Conservation (phyloP, 2,329 filamentous ascomycete genomes). For the Microdochium paspali region DNA sequence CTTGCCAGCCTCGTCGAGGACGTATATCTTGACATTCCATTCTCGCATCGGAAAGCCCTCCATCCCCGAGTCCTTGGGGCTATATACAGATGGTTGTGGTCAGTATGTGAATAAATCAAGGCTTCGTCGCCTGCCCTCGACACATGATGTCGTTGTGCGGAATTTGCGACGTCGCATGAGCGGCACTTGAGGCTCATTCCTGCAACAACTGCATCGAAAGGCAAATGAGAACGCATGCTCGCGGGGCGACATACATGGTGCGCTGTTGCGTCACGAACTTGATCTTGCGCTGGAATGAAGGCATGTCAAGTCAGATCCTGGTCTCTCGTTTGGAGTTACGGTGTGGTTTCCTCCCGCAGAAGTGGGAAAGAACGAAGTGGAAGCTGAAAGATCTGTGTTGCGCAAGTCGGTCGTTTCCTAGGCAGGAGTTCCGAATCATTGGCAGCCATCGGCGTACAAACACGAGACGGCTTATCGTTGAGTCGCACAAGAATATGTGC, state of each 20-base stretch:
- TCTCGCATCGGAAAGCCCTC: conserved; percentile 86
- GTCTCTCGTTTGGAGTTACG: background rate
- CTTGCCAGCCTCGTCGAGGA: conserved; percentile 80
- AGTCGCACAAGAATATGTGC: background rate
- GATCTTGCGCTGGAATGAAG: conserved; percentile 64
- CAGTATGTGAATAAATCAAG: conserved; percentile 2
- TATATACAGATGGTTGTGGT: conserved; percentile 30
- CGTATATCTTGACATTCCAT: conserved; percentile 81
- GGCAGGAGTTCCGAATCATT: no score
- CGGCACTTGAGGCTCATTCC: no score
- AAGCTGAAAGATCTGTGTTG: background rate
- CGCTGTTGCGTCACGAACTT: conserved; percentile 90
- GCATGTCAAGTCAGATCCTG: conserved; percentile 9
- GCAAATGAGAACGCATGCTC: no score
- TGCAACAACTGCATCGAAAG: no score
- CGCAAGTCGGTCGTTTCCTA: background rate
- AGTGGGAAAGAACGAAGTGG: no score
- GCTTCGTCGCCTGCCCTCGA: background rate
- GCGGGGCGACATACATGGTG: conserved; percentile 62
- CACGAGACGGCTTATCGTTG: background rate
- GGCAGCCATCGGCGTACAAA: background rate
- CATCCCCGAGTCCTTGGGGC: conserved; percentile 66
- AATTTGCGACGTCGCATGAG: conserved; percentile 6
- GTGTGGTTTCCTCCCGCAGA: no score
- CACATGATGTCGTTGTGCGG: no score